Base-by-base conservation (phyloP, 2,329 filamentous ascomycete species). In the Neospermospora avenae region DNA sequence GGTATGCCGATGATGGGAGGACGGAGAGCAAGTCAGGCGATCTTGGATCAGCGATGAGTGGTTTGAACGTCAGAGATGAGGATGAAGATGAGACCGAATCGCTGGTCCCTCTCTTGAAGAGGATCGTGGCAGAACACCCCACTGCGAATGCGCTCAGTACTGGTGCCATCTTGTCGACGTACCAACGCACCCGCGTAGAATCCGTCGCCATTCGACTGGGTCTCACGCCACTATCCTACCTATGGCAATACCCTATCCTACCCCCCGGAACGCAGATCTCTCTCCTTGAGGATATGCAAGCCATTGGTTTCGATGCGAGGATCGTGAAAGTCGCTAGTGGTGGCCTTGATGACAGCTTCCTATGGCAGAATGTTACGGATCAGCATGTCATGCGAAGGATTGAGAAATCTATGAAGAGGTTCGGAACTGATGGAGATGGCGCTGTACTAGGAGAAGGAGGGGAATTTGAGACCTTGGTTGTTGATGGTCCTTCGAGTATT, bases 271-370 rank as follows among this genome's bases (percentile, higher is more conserved):
- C 70, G 16, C 74, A 74, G 52, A 59, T 60, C 16, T 60, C 82
- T 79, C 79, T 98, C 20, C 78, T 99, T 54, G 80, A 84, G 60
- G 93, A 97, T 73, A 96, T 99, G 91, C 83, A 82, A 4, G 80
- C 78, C 6, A 84, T 86, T 2, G 88, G 88, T 0, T 84, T 96
- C 58, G 91, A 96, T 71, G 89, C 93, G n/a, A 82, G 93, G 61
- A 91, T 99, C 71, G 86, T 99, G 76, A 99, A 98, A 77, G 91
- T 97, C 46, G 93, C 95, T 45, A 96, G 90, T 65, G 92, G 91
- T 6, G 95, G 93, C 0, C 79, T 99, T 53, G 90, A 93, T 69
- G 89, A 92, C 67, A 79, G 76, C 39, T 88, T 92, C 69, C 77
- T 99, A 24, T 96, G 93, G 89, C 82, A 84, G 66, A 85, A 92